phyloP scores from a whole-genome alignment of 2,329 filamentous ascomycete genomes.

The Fusarium tjaetaba region DNA sequence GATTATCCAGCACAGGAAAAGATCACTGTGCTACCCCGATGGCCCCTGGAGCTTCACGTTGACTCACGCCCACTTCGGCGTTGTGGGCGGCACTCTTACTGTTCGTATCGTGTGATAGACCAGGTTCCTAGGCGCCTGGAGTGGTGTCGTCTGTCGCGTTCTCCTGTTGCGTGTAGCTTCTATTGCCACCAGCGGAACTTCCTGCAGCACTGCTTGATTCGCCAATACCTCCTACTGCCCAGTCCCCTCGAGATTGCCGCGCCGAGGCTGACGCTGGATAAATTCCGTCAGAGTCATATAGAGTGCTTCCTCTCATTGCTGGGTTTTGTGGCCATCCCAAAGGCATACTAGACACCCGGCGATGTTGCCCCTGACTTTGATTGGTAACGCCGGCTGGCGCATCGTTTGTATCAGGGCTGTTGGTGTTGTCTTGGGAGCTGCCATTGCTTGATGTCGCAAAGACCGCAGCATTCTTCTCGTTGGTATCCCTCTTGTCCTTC shows the following conservation, averaged over 20 bases:
- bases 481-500: conserved; percentile 14
- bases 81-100: background rate
- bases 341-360: conserved; percentile 50
- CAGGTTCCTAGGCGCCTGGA: background rate
- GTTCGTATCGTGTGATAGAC: background rate
- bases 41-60: background rate
- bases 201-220: conserved; percentile 17
- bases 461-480: conserved; percentile 38
- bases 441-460: conserved; percentile 27
- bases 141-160: background rate
- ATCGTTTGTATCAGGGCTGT: conserved; percentile 23
- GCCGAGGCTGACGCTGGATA: conserved; percentile 23
- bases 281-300: conserved; percentile 30
- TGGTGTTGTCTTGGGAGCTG: conserved; percentile 35
- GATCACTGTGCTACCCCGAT: conserved; percentile 20
- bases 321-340: conserved; percentile 51
- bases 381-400: conserved; percentile 33
- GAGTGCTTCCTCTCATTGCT: conserved; percentile 39
- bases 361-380: conserved; percentile 32
- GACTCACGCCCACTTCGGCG: background rate
- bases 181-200: conserved; percentile 8
- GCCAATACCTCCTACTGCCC: conserved; percentile 1
- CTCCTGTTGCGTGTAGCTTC: background rate
- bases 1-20: background rate
- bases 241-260: conserved; percentile 27